phyloP scores from a whole-genome alignment of 805 yeast genomes.

The Starmerella lactis-condensi region DNA sequence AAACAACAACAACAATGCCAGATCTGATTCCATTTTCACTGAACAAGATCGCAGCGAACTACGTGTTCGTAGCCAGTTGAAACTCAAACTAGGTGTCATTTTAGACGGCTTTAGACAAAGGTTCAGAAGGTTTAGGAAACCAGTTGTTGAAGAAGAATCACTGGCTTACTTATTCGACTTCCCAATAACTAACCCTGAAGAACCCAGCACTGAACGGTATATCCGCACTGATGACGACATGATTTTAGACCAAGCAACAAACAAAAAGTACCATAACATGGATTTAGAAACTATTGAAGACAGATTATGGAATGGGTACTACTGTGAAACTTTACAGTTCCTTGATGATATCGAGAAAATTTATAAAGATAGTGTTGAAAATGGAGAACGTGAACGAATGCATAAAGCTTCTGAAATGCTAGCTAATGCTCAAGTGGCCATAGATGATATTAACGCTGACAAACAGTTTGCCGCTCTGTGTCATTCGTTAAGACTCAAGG shows the following conservation, averaged over 20 bases:
- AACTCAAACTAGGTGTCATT: conserved; percentile 66
- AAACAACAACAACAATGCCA: not conserved
- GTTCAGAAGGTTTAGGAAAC: conserved; percentile 79
- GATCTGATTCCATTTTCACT: not conserved
- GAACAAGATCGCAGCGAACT: conserved; percentile 37
- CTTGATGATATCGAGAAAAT: conserved; percentile 71
- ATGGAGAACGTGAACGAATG: conserved; percentile 69
- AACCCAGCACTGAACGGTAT: conserved; percentile 22
- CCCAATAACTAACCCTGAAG: conserved; percentile 5
- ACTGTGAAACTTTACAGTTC: conserved; percentile 81
- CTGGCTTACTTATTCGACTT: conserved; percentile 60
- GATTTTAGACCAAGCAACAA: conserved; percentile 67
- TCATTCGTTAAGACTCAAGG: conserved; percentile 31
- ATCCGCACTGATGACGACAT: conserved; percentile 37
- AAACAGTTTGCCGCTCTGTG: conserved; percentile 64
- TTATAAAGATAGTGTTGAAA: conserved; percentile 50
- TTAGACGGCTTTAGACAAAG: conserved; percentile 79
- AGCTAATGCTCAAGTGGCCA: conserved; percentile 88
- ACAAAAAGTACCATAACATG: conserved; percentile 61
- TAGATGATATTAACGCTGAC: conserved; percentile 53
- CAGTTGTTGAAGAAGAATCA: conserved; percentile 61
- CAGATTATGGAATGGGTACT: conserved; percentile 89
- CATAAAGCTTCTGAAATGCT: conserved; percentile 79
- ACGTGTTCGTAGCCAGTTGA: conserved; percentile 64
- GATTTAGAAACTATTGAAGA: conserved; percentile 89